A percentile compares a stretch with the other conserved stretches of the same genome.
Conservation (phyloP, 345 rosid genomes). For the Brassica carinata region DNA sequence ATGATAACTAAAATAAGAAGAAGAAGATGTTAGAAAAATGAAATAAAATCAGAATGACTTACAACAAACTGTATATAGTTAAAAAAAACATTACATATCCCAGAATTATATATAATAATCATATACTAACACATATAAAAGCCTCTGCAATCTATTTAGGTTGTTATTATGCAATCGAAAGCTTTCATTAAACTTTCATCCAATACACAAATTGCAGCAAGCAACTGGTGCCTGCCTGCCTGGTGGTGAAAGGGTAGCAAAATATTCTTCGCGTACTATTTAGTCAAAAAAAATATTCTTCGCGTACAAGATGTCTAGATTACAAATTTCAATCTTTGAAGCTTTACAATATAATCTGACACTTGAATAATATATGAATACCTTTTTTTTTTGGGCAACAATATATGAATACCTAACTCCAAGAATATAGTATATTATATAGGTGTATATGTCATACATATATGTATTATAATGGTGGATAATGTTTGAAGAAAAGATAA, state of each 20-base stretch:
- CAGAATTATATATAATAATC: no score
- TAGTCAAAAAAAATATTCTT: no score
- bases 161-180: not conserved
- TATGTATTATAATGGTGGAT: constrained; percentile 18
- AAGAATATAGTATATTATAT: not conserved
- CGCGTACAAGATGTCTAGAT: not conserved
- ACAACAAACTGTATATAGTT: not conserved
- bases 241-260: not conserved
- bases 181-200: not conserved
- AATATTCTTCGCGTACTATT: not conserved
- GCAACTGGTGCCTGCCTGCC: not conserved
- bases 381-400: no score
- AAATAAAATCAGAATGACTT: not conserved
- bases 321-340: not conserved
- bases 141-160: not conserved
- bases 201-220: constrained; percentile 2
- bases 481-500: constrained; percentile 6
- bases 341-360: not conserved
- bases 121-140: not conserved
- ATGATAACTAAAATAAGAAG: not conserved
- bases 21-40: not conserved
- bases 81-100: not conserved
- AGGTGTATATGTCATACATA: not conserved
- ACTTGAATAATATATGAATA: not conserved
- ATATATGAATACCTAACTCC: not conserved